A percentile compares a stretch with the other conserved stretches of the same genome.
phyloP scores from a whole-genome alignment of 441 rosid species.

The Breynia disticha region DNA sequence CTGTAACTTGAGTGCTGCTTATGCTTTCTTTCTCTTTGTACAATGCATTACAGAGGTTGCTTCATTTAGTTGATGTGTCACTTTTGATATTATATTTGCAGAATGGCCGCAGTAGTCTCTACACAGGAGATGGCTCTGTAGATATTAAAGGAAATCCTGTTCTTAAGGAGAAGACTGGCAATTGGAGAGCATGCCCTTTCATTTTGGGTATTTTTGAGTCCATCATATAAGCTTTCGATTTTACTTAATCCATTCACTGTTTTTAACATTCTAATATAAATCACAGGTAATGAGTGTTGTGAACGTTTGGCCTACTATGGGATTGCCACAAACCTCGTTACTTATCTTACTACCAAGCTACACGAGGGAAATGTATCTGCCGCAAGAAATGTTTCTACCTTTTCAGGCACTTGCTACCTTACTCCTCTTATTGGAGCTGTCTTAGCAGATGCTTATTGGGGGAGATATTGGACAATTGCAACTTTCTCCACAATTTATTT shows the following conservation, averaged over 20 bases:
- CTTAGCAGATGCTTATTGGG: slow-evolving; percentile 86
- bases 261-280: slow-evolving; percentile 5
- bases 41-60: neutral
- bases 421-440: slow-evolving; percentile 84
- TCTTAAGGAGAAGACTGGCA: slow-evolving; percentile 51
- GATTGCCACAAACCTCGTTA: slow-evolving; percentile 70
- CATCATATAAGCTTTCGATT: neutral
- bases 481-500: slow-evolving; percentile 68
- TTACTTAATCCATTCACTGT: neutral
- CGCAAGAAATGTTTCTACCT: slow-evolving; percentile 72
- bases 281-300: slow-evolving; percentile 70
- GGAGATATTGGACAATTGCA: slow-evolving; percentile 92
- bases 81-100: slow-evolving; percentile 12
- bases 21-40: neutral
- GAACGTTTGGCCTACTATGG: slow-evolving; percentile 91
- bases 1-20: too few species aligned
- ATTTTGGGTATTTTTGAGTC: slow-evolving; percentile 35
- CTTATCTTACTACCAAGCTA: slow-evolving; percentile 59
- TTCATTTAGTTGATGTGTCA: neutral
- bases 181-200: slow-evolving; percentile 65
- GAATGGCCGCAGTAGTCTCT: slow-evolving; percentile 25
- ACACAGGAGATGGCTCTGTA: slow-evolving; percentile 66
- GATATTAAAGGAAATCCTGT: slow-evolving; percentile 40
- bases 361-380: slow-evolving; percentile 81
- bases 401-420: slow-evolving; percentile 86